Evolutionary conservation across 768 basidiomycete genomes (phyloP), one percentile per base, ranked within the genome.

Genomic region (Rhodosporidiobolus odoratus): DNA sequence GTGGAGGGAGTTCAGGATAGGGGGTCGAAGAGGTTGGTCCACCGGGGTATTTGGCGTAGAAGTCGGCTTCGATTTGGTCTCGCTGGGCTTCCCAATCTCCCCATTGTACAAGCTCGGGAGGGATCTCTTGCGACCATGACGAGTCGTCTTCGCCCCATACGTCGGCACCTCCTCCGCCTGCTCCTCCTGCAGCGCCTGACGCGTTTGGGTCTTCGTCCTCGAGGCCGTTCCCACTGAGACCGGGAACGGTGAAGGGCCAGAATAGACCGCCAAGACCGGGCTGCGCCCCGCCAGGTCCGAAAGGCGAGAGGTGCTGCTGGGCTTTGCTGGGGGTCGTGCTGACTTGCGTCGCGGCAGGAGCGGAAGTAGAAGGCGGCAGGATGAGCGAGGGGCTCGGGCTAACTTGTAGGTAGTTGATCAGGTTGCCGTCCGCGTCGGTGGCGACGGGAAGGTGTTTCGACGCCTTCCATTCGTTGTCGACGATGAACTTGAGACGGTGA

Each of bases 401-500:
- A 76, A 76, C 89, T 53, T 88, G 87, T 67, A 98, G 87, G 78
- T 95, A 97, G 81, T 98, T 98, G 62, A 95, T 91, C 54, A 98
- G 83, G 35, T 89, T 89, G 40, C 95, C 95, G 62, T 83, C 81
- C 76, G 92, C 90, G 78, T 97, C 93, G 78, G 93, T 92, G 57
- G 94, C 92, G 1, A 92, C 88, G 10, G 90, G 89, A n/a, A 88
- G 77, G 66, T 80, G 78, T 75, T 81, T 80, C 19, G 81, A 81
- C 62, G 82, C 86, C 70, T 88, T 86, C 87, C 89, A 92, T 56
- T 87, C 85, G 57, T 89, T 90, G 79, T 98, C 95, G 69, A 98
- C 90, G 73, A 97, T 86, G 83, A 96, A 98, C 67, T 93, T 91
- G 78, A 97, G 84, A 73, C 93, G 90, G 78, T 97, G 92, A 0